A percentile compares a stretch with the other conserved stretches of the same genome.
Conservation (phyloP, 495 filamentous ascomycete genomes). For the Hyaloscypha variabilis region DNA sequence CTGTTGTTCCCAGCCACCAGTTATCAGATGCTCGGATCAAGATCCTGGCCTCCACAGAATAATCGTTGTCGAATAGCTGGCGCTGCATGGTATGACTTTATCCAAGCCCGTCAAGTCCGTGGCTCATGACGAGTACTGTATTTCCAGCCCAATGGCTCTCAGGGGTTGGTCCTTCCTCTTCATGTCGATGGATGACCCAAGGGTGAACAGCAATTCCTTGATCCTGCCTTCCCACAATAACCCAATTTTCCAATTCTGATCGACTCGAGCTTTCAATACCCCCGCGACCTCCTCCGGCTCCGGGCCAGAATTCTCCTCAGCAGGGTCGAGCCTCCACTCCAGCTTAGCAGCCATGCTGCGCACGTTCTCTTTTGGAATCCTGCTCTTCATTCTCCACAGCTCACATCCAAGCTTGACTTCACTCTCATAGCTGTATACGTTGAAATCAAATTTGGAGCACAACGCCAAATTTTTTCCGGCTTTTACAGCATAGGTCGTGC, state of each 20-base stretch:
- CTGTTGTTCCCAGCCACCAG: neutral
- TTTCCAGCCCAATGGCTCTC: conserved; percentile 78
- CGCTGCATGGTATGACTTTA: neutral
- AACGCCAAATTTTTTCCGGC: conserved; percentile 80
- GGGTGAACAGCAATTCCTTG: conserved; percentile 90
- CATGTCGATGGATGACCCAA: conserved; percentile 79
- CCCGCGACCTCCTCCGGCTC: conserved; percentile 68
- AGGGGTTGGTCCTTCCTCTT: conserved; percentile 70
- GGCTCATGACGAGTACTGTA: conserved; percentile 89
- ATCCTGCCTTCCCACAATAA: conserved; percentile 92
- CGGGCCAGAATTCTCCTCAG: conserved; percentile 29
- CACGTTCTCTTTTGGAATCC: conserved; percentile 36
- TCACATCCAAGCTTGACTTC: conserved; percentile 89
- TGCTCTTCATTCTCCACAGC: conserved; percentile 67
- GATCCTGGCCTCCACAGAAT: neutral
- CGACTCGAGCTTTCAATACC: conserved; percentile 87
- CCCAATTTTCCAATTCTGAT: conserved; percentile 82
- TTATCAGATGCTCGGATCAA: neutral
- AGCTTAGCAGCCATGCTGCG: conserved; percentile 57
- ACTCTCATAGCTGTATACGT: conserved; percentile 97
- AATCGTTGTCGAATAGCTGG: neutral
- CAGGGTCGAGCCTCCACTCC: conserved; percentile 51
- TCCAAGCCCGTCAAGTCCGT: neutral
- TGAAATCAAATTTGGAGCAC: conserved; percentile 91
- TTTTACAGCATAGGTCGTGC: conserved; percentile 85